Percentiles rank a stretch among this genome's conserved stretches.
These are phyloP conservation scores for Aspergillus quadricinctus DNA, from an alignment of 2,329 filamentous ascomycete genomes.

Conservation along the genomic window DNA sequence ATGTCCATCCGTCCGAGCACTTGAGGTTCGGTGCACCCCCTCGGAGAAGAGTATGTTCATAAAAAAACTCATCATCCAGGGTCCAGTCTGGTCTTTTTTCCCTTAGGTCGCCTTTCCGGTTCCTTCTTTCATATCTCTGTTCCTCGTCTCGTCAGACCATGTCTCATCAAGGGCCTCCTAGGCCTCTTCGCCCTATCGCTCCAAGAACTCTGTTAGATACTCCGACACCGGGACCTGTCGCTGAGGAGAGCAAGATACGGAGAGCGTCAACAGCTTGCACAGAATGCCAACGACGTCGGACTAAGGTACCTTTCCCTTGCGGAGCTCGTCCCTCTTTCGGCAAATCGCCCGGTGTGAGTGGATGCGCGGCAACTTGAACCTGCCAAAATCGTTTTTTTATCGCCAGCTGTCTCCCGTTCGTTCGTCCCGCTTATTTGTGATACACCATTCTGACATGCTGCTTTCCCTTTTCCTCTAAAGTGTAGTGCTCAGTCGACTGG, in stretches of 20 bases:
- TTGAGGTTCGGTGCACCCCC: constrained; percentile 11
- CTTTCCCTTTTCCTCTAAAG: constrained; percentile 17
- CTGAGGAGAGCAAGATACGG: constrained; percentile 31
- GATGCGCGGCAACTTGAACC: background rate
- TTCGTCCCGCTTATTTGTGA: background rate
- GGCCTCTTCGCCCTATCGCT: constrained; percentile 29
- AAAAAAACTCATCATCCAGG: constrained; percentile 1
- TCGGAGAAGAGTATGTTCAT: constrained; percentile 9
- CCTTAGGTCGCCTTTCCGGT: background rate
- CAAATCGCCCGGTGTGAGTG: background rate
- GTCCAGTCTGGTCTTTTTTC: background rate
- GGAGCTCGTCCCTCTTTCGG: background rate
- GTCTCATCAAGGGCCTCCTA: constrained; percentile 22
- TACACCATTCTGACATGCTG: constrained; percentile 2
- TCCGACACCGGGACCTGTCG: constrained; percentile 11
- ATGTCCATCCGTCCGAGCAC: background rate
- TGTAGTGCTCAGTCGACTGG: constrained; percentile 24
- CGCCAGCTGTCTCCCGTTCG: background rate
- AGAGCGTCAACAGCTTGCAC: constrained; percentile 35
- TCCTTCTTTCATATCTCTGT: background rate
- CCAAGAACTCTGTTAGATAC: constrained; percentile 22
- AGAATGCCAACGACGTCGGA: constrained; percentile 35
- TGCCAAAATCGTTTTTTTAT: background rate
- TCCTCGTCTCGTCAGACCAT: constrained; percentile 14
- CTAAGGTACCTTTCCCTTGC: constrained; percentile 26